phyloP scores from a whole-genome alignment of 2,329 filamentous ascomycete species.

The Mycosphaerella arachidis region DNA sequence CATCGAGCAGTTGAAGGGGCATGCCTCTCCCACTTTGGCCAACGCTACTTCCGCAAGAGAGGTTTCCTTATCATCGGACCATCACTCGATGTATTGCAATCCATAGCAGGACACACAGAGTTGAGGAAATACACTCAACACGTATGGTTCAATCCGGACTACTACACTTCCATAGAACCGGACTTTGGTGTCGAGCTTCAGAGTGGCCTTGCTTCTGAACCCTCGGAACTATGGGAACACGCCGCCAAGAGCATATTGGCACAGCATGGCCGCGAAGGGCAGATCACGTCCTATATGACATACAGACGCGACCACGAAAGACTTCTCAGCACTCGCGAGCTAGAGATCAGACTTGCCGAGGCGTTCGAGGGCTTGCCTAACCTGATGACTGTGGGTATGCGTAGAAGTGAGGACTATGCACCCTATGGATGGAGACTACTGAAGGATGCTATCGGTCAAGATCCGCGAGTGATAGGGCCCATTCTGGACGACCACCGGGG shows the following conservation, averaged over 20 bases:
- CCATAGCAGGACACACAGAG: slow-evolving; percentile 23
- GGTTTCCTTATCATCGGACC: slow-evolving; percentile 29
- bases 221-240: neutral
- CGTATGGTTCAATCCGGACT: slow-evolving; percentile 34
- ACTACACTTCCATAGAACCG: slow-evolving; percentile 22
- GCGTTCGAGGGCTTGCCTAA: slow-evolving; percentile 25
- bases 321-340: slow-evolving; percentile 13
- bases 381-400: slow-evolving; percentile 30
- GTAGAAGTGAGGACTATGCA: slow-evolving; percentile 26
- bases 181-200: slow-evolving; percentile 19
- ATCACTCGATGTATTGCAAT: slow-evolving; percentile 21
- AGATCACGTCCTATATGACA: slow-evolving; percentile 13
- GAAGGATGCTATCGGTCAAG: slow-evolving; percentile 23
- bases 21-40: slow-evolving; percentile 25
- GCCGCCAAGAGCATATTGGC: neutral
- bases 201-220: slow-evolving; percentile 10
- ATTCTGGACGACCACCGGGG: no score
- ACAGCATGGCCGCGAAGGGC: neutral
- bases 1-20: slow-evolving; percentile 22
- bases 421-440: slow-evolving; percentile 29
- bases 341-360: slow-evolving; percentile 15
- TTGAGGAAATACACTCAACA: slow-evolving; percentile 28
- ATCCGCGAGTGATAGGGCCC: slow-evolving; percentile 27
- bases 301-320: slow-evolving; percentile 21
- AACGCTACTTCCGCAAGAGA: slow-evolving; percentile 32